A percentile compares a stretch with the other conserved stretches of the same genome.
Conservation (phyloP, 148 eudicot species). For the Chenopodium album region DNA sequence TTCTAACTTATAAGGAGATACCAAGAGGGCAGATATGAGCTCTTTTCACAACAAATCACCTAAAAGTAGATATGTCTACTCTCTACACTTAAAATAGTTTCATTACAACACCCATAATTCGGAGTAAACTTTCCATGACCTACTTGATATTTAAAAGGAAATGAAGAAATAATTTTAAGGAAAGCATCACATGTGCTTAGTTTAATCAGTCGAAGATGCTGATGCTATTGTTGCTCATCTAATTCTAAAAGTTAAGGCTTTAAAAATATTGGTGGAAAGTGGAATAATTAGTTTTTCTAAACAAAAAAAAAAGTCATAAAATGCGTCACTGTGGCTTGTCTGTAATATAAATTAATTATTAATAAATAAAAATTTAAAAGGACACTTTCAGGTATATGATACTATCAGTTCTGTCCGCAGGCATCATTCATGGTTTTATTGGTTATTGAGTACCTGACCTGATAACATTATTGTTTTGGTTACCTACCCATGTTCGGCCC, state of each 20-base stretch:
- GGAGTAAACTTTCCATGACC: background rate
- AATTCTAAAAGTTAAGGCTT: background rate
- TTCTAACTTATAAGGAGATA: background rate
- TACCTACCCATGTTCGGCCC: too few species aligned
- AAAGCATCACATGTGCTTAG: background rate
- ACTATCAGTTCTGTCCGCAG: too few species aligned
- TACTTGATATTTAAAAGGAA: background rate
- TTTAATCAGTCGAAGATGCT: background rate
- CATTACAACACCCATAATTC: background rate
- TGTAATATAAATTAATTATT: background rate
- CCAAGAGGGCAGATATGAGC: background rate
- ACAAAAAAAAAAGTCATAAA: background rate
- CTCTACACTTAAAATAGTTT: background rate
- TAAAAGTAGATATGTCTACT: background rate
- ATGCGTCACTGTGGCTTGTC: background rate
- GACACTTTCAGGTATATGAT: background rate
- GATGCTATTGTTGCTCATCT: background rate
- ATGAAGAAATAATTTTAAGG: background rate
- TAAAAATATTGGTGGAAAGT: background rate
- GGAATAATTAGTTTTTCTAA: background rate
- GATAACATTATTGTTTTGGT: too few species aligned
- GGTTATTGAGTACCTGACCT: too few species aligned
- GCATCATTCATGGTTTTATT: too few species aligned
- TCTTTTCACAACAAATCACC: background rate
- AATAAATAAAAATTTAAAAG: background rate